A percentile compares a stretch with the other conserved stretches of the same genome.
phyloP scores from a whole-genome alignment of 2,329 filamentous ascomycete genomes.

The Dactylellina leptospora region DNA sequence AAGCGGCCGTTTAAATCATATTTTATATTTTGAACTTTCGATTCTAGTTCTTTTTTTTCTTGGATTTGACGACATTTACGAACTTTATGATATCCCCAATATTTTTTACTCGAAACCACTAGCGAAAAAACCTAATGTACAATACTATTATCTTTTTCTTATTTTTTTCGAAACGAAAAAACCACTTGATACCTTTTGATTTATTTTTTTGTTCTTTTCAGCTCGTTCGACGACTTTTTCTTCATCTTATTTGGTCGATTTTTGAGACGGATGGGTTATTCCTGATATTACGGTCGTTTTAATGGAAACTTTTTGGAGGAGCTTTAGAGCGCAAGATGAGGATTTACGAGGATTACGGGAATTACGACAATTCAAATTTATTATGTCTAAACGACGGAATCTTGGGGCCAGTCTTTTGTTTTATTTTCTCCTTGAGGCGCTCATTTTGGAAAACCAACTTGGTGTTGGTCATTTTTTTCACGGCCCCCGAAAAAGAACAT shows the following conservation, averaged over 20 bases:
- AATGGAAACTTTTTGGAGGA: too few relatives aligned
- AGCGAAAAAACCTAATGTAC: constrained; percentile 51
- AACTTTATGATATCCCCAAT: constrained; percentile 51
- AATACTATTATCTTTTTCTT: constrained; percentile 34
- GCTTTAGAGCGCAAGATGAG: too few relatives aligned
- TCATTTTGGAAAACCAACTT: too few relatives aligned
- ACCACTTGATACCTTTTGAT: constrained; percentile 49
- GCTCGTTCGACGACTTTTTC: constrained; percentile 6
- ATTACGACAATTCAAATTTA: too few relatives aligned
- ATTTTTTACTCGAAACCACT: constrained; percentile 33
- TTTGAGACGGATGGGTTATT: too few relatives aligned
- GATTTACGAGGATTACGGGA: too few relatives aligned
- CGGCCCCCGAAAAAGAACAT: not conserved
- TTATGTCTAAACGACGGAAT: too few relatives aligned
- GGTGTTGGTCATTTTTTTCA: too few relatives aligned
- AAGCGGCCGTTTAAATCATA: constrained; percentile 9
- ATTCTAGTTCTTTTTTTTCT: constrained; percentile 14
- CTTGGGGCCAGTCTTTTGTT: too few relatives aligned
- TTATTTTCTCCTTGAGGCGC: too few relatives aligned
- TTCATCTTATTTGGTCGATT: not conserved
- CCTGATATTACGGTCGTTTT: too few relatives aligned
- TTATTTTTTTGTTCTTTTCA: constrained; percentile 3
- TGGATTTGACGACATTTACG: constrained; percentile 38
- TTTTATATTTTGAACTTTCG: constrained; percentile 11
- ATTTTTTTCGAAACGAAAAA: constrained; percentile 24